phyloP scores from a whole-genome alignment of 805 yeast species.

The Zygotorulaspora chibaensis region DNA sequence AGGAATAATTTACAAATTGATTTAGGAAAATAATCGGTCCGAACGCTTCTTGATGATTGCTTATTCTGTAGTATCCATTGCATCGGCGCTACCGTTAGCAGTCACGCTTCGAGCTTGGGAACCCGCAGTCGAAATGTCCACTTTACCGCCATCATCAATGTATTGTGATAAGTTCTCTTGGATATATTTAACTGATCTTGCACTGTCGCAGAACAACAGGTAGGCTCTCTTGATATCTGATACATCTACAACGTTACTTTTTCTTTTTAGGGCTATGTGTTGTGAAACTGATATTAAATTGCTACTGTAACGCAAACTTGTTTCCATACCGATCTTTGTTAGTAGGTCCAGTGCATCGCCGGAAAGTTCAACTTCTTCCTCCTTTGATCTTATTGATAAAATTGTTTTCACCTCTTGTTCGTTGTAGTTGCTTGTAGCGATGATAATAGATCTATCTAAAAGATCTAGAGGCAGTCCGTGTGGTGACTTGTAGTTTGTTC shows the following conservation, averaged over 20 bases:
- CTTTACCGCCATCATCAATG: constrained; percentile 76
- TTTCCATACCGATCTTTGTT: constrained; percentile 84
- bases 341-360: constrained; percentile 81
- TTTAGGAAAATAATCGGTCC: background rate
- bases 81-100: constrained; percentile 22
- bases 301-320: constrained; percentile 87
- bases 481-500: constrained; percentile 89
- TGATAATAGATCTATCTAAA: constrained; percentile 88
- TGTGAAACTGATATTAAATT: constrained; percentile 88
- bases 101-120: constrained; percentile 40
- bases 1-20: constrained; percentile 4
- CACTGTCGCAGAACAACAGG: constrained; percentile 80
- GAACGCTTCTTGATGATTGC: constrained; percentile 18
- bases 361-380: constrained; percentile 83
- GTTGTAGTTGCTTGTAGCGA: constrained; percentile 75
- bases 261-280: constrained; percentile 78
- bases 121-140: constrained; percentile 44
- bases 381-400: constrained; percentile 82
- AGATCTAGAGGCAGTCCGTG: constrained; percentile 97
- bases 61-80: constrained; percentile 35
- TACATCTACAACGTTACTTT: constrained; percentile 61
- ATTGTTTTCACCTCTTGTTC: constrained; percentile 84
- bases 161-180: constrained; percentile 64
- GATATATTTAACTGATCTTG: constrained; percentile 81
- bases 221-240: constrained; percentile 85